A percentile compares a stretch with the other conserved stretches of the same genome.
Conservation (phyloP, 257 asterid genomes). For the Fraxinus excelsior region DNA sequence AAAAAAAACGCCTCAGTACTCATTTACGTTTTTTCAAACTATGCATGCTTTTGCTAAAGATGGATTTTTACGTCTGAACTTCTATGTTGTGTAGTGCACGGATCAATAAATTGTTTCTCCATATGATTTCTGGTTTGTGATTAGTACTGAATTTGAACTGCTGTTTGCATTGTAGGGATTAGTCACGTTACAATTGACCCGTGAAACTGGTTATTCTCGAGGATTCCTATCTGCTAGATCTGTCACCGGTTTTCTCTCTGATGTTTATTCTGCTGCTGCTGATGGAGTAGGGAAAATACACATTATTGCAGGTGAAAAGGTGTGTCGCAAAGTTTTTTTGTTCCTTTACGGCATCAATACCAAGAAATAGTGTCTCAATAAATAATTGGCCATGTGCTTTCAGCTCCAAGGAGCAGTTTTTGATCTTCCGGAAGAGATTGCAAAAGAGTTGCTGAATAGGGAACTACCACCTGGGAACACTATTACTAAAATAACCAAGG, state of each 20-base stretch:
- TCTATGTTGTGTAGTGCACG: background rate
- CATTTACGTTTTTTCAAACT: no score
- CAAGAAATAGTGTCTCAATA: conserved; percentile 14
- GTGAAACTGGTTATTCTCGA: conserved; percentile 56
- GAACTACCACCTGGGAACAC: conserved; percentile 88
- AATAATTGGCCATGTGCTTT: conserved; percentile 6
- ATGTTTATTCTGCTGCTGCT: conserved; percentile 84
- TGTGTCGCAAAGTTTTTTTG: conserved; percentile 31
- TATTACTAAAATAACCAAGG: conserved; percentile 75
- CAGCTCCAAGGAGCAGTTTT: conserved; percentile 93
- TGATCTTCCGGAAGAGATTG: conserved; percentile 96
- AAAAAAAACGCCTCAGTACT: no score
- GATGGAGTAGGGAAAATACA: conserved; percentile 85
- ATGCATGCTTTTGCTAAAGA: background rate
- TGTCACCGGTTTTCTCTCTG: conserved; percentile 85
- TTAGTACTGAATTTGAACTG: background rate
- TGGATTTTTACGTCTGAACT: background rate
- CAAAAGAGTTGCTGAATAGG: conserved; percentile 69
- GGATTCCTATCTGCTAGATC: conserved; percentile 82
- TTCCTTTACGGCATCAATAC: background rate
- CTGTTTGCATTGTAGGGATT: conserved; percentile 59
- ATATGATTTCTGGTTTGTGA: background rate
- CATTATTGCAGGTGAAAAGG: conserved; percentile 71
- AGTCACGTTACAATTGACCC: conserved; percentile 74
- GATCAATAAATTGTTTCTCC: background rate